Evolutionary conservation across 2,329 filamentous ascomycete species (phyloP), one percentile per base, ranked within the genome.

Genomic region (Diaporthe sp.): DNA sequence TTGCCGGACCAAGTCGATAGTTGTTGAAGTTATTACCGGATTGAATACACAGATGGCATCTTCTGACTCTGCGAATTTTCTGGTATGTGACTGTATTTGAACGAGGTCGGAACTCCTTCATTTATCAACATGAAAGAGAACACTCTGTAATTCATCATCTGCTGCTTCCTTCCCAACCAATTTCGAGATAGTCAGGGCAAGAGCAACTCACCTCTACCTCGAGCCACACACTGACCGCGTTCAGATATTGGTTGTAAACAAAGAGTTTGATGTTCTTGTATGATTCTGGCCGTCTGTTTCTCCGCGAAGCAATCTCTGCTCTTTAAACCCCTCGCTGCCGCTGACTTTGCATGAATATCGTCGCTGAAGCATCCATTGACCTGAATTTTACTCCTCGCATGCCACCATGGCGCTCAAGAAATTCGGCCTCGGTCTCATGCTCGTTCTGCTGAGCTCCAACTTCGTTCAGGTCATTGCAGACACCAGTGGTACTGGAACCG

Each of bases 51-150:
- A 8, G 10, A 17, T 25, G 10, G 22, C 2, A 1, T 28, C n/a
- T 22, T 28, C 4, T 42, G 15, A 8, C 3, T 47, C 4, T 50
- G 12, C 6, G 4, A n/a, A 33, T 9, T 22, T 9, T 5, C 3
- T 38, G 25, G 6, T 13, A 45, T 7, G n/a, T 1, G 8, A 8
- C 17, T 45, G 40, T 17, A 45, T 7, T 3, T 12, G 7, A 15
- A 13, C 19, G 10, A 1, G 2, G 4, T 15, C 28, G 8, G 17
- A 15, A 12, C 10, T n/a, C 1, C n/a, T n/a, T 4, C 19, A 15
- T 50, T n/a, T 19, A 6, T 12, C 1, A 66, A 10, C 22, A 2
- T 30, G 3, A 8, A 30, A 3, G 3, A 4, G 10, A n/a, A 35
- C 19, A 5, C 33, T 28, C 22, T 25, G 2, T 3, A 35, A n/a